Percentiles rank a stretch among this genome's conserved stretches.
Conservation (phyloP, 192 early-diverging fungal genomes). For the Coemansia sp. region DNA sequence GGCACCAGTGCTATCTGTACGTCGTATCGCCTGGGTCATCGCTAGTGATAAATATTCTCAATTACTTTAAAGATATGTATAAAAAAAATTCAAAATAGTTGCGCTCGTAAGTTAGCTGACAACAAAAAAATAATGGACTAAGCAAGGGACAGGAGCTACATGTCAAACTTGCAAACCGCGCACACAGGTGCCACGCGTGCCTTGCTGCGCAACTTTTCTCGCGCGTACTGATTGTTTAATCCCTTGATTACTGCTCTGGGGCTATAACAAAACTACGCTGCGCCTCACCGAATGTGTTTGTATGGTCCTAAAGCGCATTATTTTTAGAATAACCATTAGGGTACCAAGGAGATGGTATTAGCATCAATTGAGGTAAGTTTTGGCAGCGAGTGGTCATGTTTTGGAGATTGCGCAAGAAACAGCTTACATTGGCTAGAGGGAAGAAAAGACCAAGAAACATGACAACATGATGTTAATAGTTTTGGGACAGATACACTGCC, state of each 20-base stretch:
- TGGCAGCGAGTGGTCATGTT: too few relatives aligned
- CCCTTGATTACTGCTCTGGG: background rate
- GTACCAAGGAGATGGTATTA: too few relatives aligned
- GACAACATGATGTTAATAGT: too few relatives aligned
- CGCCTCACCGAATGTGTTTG: background rate
- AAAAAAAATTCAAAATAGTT: background rate
- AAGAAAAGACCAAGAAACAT: too few relatives aligned
- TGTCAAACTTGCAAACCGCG: background rate
- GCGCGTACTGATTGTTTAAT: background rate
- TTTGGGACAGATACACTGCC: too few relatives aligned
- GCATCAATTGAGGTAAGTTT: too few relatives aligned
- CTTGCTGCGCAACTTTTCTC: background rate
- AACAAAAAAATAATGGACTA: background rate
- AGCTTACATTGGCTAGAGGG: too few relatives aligned
- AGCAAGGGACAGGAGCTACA: background rate
- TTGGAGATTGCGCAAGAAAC: too few relatives aligned
- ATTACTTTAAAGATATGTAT: background rate
- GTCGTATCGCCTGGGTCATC: background rate
- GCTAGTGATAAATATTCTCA: background rate
- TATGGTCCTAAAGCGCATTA: too few relatives aligned
- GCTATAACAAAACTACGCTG: background rate
- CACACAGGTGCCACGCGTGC: background rate
- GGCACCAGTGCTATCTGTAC: slow-evolving; percentile 2
- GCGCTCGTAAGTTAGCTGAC: background rate
- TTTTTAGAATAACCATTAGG: too few relatives aligned